Evolutionary conservation across 768 basidiomycete genomes (phyloP), one percentile per base, ranked within the genome.

Genomic region (Rickenella mellea): DNA sequence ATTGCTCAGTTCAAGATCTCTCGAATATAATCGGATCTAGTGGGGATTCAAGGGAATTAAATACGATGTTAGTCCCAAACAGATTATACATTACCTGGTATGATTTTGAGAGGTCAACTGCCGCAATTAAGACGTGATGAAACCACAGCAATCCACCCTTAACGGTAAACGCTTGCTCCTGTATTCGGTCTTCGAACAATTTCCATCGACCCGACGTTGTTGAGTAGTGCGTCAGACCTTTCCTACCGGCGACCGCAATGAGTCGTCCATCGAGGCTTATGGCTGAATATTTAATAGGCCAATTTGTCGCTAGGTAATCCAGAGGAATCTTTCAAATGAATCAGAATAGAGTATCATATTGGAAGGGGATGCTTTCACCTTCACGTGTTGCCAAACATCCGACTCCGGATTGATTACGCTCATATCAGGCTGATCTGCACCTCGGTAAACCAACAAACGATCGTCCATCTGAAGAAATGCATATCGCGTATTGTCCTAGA

Each of bases 351-450:
- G 15, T 10, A 40, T 31, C 14, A 37, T 9, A 20, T 26, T 6
- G 29, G 17, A 28, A 53, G 43, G 26, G 15, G 27, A 20, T 12
- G 12, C 10, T 28, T 48, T 26, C 49, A 76, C 90, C 75, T 93
- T 94, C 60, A 97, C 84, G 62, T 87, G 85, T 52, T 98, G 91
- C 93, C 94, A 98, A 14, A 97, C 93, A 54, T 97, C 93, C 3
- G 89, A 89, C 58, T 94, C 92, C 12, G 93, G 92, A 55, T 97
- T 97, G 55, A 98, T 96, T 44, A 99, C 82, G 55, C 90, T 94
- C 82, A 96, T 84, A 57, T 97, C 93, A 5, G 94, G 93, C 58
- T 97, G 93, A 59, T 97, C 94, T 22, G 93, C 90, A 11, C 94
- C 93, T 42, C 94, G 76, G 59, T 97, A 99, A 12, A 97, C 80